These are phyloP conservation scores for Yarrowia osloensis DNA, from an alignment of 805 yeast species.

Conservation along the genomic window DNA sequence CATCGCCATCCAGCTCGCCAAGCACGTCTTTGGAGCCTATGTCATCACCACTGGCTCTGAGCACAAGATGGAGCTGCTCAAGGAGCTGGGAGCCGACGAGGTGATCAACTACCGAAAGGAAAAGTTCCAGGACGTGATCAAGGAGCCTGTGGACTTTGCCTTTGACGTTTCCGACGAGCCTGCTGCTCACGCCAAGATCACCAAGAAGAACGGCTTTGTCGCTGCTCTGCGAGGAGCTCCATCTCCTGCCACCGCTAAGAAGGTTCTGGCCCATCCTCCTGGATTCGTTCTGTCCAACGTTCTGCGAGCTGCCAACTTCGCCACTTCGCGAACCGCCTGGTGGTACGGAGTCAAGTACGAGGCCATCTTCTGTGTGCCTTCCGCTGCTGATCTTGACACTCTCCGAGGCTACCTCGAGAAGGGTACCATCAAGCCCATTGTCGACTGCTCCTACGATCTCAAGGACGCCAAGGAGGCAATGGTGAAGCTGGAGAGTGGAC, in stretches of 20 bases:
- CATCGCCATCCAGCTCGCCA: constrained; percentile 35
- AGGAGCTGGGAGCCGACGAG: constrained; percentile 34
- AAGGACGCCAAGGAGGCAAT: constrained; percentile 32
- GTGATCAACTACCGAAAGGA: constrained; percentile 36
- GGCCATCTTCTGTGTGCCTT: constrained; percentile 24
- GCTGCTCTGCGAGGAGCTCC: constrained; percentile 33
- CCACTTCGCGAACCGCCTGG: constrained; percentile 6
- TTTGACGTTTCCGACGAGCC: constrained; percentile 35
- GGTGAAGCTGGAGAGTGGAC: constrained; percentile 31
- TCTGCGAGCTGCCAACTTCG: constrained; percentile 19
- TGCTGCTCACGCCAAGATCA: constrained; percentile 29
- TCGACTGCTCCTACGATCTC: constrained; percentile 31
- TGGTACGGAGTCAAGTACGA: constrained; percentile 32
- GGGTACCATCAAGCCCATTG: constrained; percentile 34
- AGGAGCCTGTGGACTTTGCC: constrained; percentile 34
- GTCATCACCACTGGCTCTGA: constrained; percentile 37
- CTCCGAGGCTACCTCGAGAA: constrained; percentile 31
- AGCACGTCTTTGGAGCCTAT: constrained; percentile 34
- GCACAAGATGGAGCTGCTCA: constrained; percentile 32
- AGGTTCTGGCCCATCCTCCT: constrained; percentile 12
- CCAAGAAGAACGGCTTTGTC: constrained; percentile 33
- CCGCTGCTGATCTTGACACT: constrained; percentile 6
- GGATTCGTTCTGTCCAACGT: constrained; percentile 9
- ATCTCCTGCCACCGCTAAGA: constrained; percentile 6
- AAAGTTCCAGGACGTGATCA: constrained; percentile 32